These are phyloP conservation scores for Oidium heveae DNA, from an alignment of 2,329 filamentous ascomycete genomes.

Conservation along the genomic window DNA sequence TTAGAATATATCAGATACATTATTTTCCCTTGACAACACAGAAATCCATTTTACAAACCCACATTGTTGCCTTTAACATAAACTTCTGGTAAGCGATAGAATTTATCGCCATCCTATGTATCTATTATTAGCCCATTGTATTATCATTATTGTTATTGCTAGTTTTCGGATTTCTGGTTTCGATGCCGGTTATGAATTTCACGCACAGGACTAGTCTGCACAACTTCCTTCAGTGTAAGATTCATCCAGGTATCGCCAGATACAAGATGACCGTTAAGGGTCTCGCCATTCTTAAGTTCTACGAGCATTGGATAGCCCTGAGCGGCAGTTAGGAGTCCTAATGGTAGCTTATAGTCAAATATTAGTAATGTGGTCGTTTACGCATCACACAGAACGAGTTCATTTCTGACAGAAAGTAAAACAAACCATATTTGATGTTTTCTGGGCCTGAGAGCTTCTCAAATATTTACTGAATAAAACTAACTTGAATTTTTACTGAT, in stretches of 20 bases:
- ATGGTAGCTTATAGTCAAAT: constrained; percentile 26
- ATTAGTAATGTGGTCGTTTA: no score
- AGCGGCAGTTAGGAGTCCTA: constrained; percentile 76
- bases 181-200: neutral
- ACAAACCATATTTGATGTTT: no score
- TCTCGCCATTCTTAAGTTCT: constrained; percentile 93
- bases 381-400: no score
- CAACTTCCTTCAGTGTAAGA: constrained; percentile 84
- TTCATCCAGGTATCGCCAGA: constrained; percentile 99
- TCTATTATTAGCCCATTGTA: constrained; percentile 5
- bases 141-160: constrained; percentile 1
- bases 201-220: constrained; percentile 66
- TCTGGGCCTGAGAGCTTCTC: no score
- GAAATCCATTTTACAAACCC: constrained; percentile 6
- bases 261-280: constrained; percentile 83
- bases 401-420: no score
- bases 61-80: constrained; percentile 97
- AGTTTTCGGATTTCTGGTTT: neutral
- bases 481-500: no score
- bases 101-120: constrained; percentile 68
- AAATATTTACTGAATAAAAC: no score
- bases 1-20: constrained; percentile 3
- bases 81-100: constrained; percentile 73
- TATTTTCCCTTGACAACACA: neutral
- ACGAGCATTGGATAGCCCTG: constrained; percentile 97